These are phyloP conservation scores for Suillus weaverae DNA, from an alignment of 768 basidiomycete genomes.

Conservation along the genomic window DNA sequence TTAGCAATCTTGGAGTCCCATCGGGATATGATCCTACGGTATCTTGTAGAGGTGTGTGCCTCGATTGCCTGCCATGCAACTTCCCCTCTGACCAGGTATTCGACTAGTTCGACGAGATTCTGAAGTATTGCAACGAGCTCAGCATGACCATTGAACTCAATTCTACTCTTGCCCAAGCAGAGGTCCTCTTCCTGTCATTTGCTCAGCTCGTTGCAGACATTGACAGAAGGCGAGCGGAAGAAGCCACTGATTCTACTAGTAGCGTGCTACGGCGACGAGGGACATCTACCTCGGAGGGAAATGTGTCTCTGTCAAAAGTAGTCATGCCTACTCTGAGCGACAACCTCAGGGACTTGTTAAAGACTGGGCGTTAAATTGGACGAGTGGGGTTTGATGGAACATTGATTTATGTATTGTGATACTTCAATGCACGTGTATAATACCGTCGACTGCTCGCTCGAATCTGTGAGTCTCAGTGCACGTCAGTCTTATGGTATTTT, in stretches of 20 bases:
- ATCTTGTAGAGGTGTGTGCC: constrained; percentile 80
- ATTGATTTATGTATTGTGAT: constrained; percentile 2
- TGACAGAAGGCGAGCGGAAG: constrained; percentile 75
- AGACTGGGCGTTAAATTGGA: constrained; percentile 38
- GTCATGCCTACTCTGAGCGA: constrained; percentile 56
- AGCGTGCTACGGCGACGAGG: constrained; percentile 37
- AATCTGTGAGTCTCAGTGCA: neutral
- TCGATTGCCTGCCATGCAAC: neutral
- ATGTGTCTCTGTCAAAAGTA: constrained; percentile 26
- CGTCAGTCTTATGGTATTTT: neutral
- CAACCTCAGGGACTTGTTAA: constrained; percentile 60
- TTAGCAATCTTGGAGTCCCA: constrained; percentile 94
- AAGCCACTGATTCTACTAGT: constrained; percentile 23
- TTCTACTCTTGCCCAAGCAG: constrained; percentile 92
- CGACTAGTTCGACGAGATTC: constrained; percentile 73
- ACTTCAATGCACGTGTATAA: neutral
- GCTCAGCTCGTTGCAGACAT: constrained; percentile 85
- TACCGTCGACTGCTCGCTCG: neutral
- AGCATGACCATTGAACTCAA: constrained; percentile 98
- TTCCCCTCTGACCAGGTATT: constrained; percentile 3
- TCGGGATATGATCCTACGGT: constrained; percentile 91
- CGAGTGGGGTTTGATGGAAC: neutral
- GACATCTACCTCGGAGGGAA: constrained; percentile 13
- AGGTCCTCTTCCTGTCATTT: constrained; percentile 94
- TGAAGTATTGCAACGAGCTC: constrained; percentile 93